Evolutionary conservation across 352 stramenopile species (phyloP), one percentile per base, ranked within the genome.

Genomic region (Phytopythium vexans): DNA sequence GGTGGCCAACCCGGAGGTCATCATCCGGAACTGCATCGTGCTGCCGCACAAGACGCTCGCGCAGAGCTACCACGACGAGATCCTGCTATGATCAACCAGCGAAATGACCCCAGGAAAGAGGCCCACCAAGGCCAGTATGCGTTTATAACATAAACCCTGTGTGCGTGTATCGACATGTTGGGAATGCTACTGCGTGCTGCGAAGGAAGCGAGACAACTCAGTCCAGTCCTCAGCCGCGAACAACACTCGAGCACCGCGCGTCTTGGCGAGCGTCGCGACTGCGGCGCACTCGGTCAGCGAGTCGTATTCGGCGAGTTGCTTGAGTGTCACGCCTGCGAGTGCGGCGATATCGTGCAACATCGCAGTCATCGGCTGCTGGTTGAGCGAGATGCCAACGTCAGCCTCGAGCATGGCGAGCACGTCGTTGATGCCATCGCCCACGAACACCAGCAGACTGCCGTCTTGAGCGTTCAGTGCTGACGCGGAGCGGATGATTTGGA

Each of bases 11-110:
- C 85, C 86, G 0, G 86, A 95, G 63, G 60, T 95, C 31, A 92
- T 94, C 65, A 92, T 95, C 53, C 86, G 86, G 52, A 95, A 95
- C 64, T 95, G 86, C 47, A 88, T 95, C 56, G 86, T 95, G 32
- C 66, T 95, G 14, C 84, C 84, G 21, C 82, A 93, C 72, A 95
- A 95, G 66, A 90, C 82, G 12, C 79, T 95, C 21, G 86, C 82
- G 49, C 75, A 86, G 63, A 95, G 83, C 70, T 94, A 92, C 59
- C 84, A 95, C 63, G 86, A 94, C 66, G 81, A 95, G 64, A 94
- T 95, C 58, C 68, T 95, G 54, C 75, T 94, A 69, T 95, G 82
- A 77, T 39, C 46, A 27, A 27, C 21, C 21, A 27, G 21, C 21
- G 40, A 44, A 14, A 27, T 27, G 21, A 27, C 21, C 21, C 21